Evolutionary conservation across 1,139 yeast species (phyloP), one percentile per base, ranked within the genome.

Genomic region (Hanseniaspora sp.): DNA sequence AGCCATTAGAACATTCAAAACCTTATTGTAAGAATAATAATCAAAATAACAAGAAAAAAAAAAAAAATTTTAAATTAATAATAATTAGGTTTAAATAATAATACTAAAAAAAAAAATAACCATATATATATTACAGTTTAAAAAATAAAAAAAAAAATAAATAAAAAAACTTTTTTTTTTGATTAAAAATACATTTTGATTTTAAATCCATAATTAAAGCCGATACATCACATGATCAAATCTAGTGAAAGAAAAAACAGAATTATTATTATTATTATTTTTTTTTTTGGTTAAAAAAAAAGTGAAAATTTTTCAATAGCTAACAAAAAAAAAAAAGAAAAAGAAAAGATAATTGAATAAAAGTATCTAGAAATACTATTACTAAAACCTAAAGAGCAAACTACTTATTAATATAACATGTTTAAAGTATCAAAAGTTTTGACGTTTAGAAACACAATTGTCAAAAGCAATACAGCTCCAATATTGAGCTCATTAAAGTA

Each of bases 371-470:
- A 23, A 23, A 23, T 23, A 23, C 23, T 23, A 23, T 23, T 23
- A 23, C 4, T 23, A 23, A 23, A 23, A 23, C 23, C 23, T 23
- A 23, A 23, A 2, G 4, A 4, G 4, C 23, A 23, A 23, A 23
- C 23, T 23, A 37, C 13, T 2, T 12, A 7, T 17, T 18, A 11
- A 13, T 28, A 15, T n/a, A 41, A 13, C 8, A 51, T 51, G 54
- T 51, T 51, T 17, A 51, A 35, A 35, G 15, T 39, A 7, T 15
- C 48, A 15, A 39, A 39, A 28, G 40, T 51, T n/a, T 43, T 43
- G 15, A 7, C 35, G 31, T 43, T 43, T 31, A 43, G 37, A 43
- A n/a, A 30, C 23, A 43, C 35, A 11, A 11, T 13, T 30, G n/a
- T 17, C 12, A 31, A 15, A 15, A 12, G 15, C 6, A 43, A 31